Conservation (phyloP, 1,284 basidiomycete genomes). For the Moesziomyces antarcticus region DNA sequence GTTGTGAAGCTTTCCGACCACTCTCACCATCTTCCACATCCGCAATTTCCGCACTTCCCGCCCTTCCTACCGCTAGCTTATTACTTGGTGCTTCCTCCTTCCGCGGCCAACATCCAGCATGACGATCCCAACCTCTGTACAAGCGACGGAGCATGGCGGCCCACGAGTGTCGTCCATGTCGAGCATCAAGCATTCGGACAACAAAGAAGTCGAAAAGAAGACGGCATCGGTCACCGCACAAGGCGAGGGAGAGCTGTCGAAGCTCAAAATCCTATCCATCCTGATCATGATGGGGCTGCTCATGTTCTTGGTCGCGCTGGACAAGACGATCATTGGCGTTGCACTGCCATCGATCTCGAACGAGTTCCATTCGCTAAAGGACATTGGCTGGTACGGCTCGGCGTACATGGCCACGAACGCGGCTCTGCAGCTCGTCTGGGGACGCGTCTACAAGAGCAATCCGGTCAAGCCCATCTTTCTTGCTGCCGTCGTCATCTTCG, state of each 20-base stretch:
- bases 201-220: no score
- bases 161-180: neutral
- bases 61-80: no score
- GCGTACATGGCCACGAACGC: slow-evolving; percentile 70
- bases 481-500: slow-evolving; percentile 70
- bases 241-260: slow-evolving; percentile 8
- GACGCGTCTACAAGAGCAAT: slow-evolving; percentile 62
- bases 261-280: slow-evolving; percentile 7
- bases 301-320: slow-evolving; percentile 28
- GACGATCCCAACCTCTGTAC: no score
- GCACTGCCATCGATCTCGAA: slow-evolving; percentile 67
- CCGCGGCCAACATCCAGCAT: no score
- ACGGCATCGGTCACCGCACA: neutral
- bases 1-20: no score
- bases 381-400: slow-evolving; percentile 70
- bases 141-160: no score
- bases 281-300: slow-evolving; percentile 13
- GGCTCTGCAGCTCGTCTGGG: slow-evolving; percentile 41
- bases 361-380: slow-evolving; percentile 70
- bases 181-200: neutral
- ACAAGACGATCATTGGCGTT: slow-evolving; percentile 31
- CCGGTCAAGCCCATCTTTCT: slow-evolving; percentile 71
- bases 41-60: no score
- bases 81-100: no score
- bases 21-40: no score